A percentile compares a stretch with the other conserved stretches of the same genome.
Conservation (phyloP, 768 basidiomycete genomes). For the Lactifluus volemus region DNA sequence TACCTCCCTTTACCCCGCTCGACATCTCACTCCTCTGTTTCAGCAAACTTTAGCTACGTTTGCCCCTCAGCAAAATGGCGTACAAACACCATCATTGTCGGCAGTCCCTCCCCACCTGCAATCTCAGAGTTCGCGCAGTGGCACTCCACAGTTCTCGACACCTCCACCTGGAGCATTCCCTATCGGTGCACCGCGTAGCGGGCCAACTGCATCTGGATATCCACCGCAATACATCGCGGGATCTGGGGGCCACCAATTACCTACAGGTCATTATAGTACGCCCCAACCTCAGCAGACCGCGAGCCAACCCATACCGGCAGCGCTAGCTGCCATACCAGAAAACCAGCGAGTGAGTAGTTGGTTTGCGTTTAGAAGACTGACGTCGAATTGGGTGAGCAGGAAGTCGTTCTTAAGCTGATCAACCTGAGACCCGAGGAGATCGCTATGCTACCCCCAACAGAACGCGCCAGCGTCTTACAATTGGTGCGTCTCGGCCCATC, state of each 20-base stretch:
- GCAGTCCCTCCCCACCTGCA: conserved; percentile 25
- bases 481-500: conserved; percentile 44
- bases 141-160: conserved; percentile 12
- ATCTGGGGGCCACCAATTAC: not conserved
- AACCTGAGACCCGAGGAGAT: conserved; percentile 83
- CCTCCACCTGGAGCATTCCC: conserved; percentile 1
- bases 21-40: conserved; percentile 3
- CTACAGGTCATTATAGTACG: not conserved
- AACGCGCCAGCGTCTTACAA: conserved; percentile 72
- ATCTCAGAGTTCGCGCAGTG: conserved; percentile 25
- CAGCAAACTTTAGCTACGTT: conserved; percentile 60
- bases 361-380: not conserved
- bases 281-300: conserved; percentile 15
- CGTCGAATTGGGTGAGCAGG: conserved; percentile 31
- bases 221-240: conserved; percentile 3
- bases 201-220: conserved; percentile 10
- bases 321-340: conserved; percentile 53
- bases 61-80: conserved; percentile 22
- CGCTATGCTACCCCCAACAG: conserved; percentile 58
- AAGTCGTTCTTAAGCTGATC: conserved; percentile 70
- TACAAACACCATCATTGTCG: conserved; percentile 21
- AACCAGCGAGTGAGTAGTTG: conserved; percentile 49
- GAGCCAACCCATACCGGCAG: conserved; percentile 33
- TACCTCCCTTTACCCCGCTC: not conserved
- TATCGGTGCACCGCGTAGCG: not conserved